Percentiles rank a stretch among this genome's conserved stretches.
These are phyloP conservation scores for Pleurotus eryngii DNA, from an alignment of 768 basidiomycete genomes.

Conservation along the genomic window DNA sequence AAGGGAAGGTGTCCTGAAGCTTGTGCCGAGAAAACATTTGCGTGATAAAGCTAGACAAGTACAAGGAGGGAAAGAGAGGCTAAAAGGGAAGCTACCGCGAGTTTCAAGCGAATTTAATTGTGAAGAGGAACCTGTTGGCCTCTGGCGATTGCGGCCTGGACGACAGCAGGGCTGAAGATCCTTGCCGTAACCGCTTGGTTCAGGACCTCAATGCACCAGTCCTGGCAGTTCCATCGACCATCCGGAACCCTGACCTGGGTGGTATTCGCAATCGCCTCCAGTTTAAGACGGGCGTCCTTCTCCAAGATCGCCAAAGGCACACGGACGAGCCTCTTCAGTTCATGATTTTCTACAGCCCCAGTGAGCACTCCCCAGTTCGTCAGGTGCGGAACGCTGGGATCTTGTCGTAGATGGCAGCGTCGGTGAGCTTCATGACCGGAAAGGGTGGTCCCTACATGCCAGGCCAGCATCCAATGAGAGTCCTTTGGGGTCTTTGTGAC, in stretches of 20 bases:
- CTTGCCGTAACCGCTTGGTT: not conserved
- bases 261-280: not conserved
- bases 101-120: too few species aligned
- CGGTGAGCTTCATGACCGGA: not conserved
- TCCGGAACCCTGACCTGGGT: not conserved
- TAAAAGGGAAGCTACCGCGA: too few species aligned
- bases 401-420: slow-evolving; percentile 3
- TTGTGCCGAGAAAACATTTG: too few species aligned
- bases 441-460: not conserved
- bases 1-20: too few species aligned
- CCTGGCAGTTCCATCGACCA: slow-evolving; percentile 1
- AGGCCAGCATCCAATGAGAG: slow-evolving; percentile 3
- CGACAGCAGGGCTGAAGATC: not conserved
- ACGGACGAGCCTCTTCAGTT: not conserved
- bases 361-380: slow-evolving; percentile 1
- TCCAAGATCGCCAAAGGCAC: not conserved
- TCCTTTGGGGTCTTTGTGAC: not conserved
- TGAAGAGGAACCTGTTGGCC: not conserved
- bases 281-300: not conserved
- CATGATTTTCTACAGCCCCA: not conserved
- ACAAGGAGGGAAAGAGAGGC: too few species aligned
- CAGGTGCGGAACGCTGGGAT: not conserved
- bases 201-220: not conserved
- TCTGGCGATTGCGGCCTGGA: not conserved
- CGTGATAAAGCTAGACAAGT: too few species aligned